phyloP scores from a whole-genome alignment of 2,329 filamentous ascomycete genomes.

The Scedosporium aurantiacum region DNA sequence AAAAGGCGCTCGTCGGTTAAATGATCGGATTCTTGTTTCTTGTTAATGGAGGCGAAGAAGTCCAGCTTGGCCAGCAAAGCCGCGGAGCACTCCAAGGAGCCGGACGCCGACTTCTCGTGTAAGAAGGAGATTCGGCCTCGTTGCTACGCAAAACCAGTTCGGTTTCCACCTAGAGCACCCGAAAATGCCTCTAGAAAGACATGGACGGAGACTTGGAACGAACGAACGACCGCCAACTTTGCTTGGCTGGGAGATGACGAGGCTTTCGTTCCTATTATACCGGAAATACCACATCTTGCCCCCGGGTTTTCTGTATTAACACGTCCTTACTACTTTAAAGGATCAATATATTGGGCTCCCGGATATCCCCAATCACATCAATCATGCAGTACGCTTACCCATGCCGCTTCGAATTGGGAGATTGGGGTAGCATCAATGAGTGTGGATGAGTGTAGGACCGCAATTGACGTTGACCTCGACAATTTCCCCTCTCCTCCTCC shows the following conservation, averaged over 20 bases:
- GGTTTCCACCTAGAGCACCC: too few relatives aligned
- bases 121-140: too few relatives aligned
- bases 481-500: neutral
- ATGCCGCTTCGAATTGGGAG: neutral
- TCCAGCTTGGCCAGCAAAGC: neutral
- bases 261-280: neutral
- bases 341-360: neutral
- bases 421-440: neutral
- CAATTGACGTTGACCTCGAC: too few relatives aligned
- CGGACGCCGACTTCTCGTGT: too few relatives aligned
- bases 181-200: neutral
- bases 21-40: neutral
- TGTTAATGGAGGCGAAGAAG: neutral
- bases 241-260: neutral
- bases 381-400: neutral
- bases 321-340: neutral
- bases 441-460: neutral
- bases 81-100: neutral
- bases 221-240: neutral
- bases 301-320: neutral
- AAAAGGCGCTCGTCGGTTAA: neutral
- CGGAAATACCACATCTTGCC: neutral
- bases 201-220: neutral
- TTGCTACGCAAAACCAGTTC: too few relatives aligned
- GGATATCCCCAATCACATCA: neutral